These are phyloP conservation scores for Rubroshorea leprosula DNA, from an alignment of 345 rosid species.

Conservation along the genomic window DNA sequence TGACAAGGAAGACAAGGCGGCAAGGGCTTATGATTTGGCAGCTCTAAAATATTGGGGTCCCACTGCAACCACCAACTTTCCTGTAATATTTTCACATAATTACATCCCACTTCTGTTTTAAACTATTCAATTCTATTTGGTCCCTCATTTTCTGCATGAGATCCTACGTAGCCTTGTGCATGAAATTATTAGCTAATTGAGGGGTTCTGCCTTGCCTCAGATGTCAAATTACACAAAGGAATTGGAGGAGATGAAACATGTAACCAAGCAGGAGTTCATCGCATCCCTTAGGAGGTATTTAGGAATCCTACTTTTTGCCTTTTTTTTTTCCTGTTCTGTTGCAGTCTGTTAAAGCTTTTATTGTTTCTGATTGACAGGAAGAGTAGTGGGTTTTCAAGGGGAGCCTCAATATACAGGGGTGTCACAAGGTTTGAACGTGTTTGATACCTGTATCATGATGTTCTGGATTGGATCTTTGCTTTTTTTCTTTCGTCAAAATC, in stretches of 20 bases:
- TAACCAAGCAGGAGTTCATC: constrained; percentile 89
- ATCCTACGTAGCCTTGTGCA: not conserved
- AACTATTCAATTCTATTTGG: not conserved
- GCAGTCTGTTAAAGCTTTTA: not conserved
- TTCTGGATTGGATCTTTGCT: not conserved
- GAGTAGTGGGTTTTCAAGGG: constrained; percentile 97
- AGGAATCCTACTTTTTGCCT: not conserved
- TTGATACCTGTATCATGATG: not conserved
- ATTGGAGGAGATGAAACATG: constrained; percentile 83
- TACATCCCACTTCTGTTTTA: not conserved
- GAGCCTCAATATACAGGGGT: constrained; percentile 94
- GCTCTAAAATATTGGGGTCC: constrained; percentile 96
- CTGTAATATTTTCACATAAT: constrained; percentile 35
- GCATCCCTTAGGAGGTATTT: constrained; percentile 88
- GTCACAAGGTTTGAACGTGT: constrained; percentile 60
- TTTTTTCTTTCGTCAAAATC: not conserved
- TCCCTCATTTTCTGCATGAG: constrained; percentile 11
- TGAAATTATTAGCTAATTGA: not conserved
- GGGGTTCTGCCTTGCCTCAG: constrained; percentile 23
- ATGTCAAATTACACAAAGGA: constrained; percentile 63
- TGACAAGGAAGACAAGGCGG: constrained; percentile 98
- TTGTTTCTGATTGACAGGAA: constrained; percentile 39
- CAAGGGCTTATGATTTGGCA: constrained; percentile 91
- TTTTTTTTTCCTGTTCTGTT: not conserved
- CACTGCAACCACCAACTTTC: constrained; percentile 86